Conservation (phyloP, 2,329 filamentous ascomycete species). For the Podosphaera leucotricha region DNA sequence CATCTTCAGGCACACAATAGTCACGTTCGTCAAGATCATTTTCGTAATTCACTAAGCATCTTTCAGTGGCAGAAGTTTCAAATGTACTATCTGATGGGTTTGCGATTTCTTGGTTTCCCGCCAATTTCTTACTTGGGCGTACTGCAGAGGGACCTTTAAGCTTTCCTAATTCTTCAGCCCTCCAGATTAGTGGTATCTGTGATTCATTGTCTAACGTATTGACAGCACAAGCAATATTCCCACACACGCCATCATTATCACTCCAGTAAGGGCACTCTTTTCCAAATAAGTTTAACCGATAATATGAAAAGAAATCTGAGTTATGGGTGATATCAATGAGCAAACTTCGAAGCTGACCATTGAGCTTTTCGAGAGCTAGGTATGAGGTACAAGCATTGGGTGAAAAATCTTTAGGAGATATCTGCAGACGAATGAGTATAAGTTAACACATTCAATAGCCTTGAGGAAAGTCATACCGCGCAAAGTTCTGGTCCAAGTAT, state of each 20-base stretch:
- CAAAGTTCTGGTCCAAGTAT: slow-evolving; percentile 17
- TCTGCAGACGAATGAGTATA: slow-evolving; percentile 29
- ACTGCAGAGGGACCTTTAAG: slow-evolving; percentile 75
- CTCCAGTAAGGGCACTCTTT: slow-evolving; percentile 93
- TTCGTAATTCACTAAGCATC: slow-evolving; percentile 90
- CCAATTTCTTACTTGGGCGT: slow-evolving; percentile 57
- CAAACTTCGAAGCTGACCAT: slow-evolving; percentile 49
- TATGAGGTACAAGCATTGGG: slow-evolving; percentile 91
- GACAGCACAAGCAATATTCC: slow-evolving; percentile 89
- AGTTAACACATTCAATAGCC: slow-evolving; percentile 3
- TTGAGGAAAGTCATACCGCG: slow-evolving; percentile 13
- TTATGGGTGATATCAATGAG: slow-evolving; percentile 61
- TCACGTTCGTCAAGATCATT: slow-evolving; percentile 93
- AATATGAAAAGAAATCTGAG: slow-evolving; percentile 97
- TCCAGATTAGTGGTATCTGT: slow-evolving; percentile 79
- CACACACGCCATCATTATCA: slow-evolving; percentile 82
- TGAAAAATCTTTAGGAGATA: slow-evolving; percentile 71
- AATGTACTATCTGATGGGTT: slow-evolving; percentile 60
- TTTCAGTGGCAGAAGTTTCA: slow-evolving; percentile 74
- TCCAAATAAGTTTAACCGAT: slow-evolving; percentile 82
- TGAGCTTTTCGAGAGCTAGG: slow-evolving; percentile 66
- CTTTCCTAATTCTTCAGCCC: slow-evolving; percentile 76
- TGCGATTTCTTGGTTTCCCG: slow-evolving; percentile 41
- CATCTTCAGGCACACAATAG: slow-evolving; percentile 90
- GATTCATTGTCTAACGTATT: slow-evolving; percentile 89